Percentiles rank a stretch among this genome's conserved stretches.
Evolutionary conservation across 2,329 filamentous ascomycete species (phyloP).

Genomic region (Alternaria longipes): DNA sequence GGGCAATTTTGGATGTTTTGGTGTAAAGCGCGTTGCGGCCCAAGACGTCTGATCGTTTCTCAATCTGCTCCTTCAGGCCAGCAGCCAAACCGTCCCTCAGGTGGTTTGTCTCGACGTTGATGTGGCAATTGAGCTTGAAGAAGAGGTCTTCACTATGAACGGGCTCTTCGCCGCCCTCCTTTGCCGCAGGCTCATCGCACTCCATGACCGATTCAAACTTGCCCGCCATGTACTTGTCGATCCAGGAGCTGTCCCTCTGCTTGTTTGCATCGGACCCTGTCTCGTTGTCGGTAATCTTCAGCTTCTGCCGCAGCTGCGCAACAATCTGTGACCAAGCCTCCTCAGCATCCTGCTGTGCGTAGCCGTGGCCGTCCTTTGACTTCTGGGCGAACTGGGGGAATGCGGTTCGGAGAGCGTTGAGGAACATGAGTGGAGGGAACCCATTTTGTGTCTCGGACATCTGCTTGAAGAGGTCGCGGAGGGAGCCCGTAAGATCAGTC

Average conservation of each 20-base stretch:
- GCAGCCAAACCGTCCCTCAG: conserved; percentile 86
- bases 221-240: conserved; percentile 91
- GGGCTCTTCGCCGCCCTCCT: conserved; percentile 76
- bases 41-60: conserved; percentile 84
- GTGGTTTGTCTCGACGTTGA: conserved; percentile 86
- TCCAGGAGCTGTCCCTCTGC: conserved; percentile 69
- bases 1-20: conserved; percentile 87
- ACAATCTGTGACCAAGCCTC: conserved; percentile 98
- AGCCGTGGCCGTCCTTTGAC: conserved; percentile 81
- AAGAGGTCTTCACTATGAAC: conserved; percentile 77
- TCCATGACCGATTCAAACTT: conserved; percentile 79
- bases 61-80: conserved; percentile 84
- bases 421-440: conserved; percentile 83
- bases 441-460: conserved; percentile 90
- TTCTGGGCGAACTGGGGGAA: conserved; percentile 95
- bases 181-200: conserved; percentile 83
- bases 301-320: conserved; percentile 79
- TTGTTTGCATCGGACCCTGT: conserved; percentile 47
- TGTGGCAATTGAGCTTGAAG: conserved; percentile 95
- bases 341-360: conserved; percentile 97
- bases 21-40: conserved; percentile 85
- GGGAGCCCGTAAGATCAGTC: conserved; percentile 76
- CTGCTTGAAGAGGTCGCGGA: conserved; percentile 84
- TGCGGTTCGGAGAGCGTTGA: conserved; percentile 77
- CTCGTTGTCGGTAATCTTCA: conserved; percentile 69